Evolutionary conservation across 31 red algal species (phyloP), one percentile per base, ranked within the genome.

Genomic region (Odonthalia washingtoniensis): DNA sequence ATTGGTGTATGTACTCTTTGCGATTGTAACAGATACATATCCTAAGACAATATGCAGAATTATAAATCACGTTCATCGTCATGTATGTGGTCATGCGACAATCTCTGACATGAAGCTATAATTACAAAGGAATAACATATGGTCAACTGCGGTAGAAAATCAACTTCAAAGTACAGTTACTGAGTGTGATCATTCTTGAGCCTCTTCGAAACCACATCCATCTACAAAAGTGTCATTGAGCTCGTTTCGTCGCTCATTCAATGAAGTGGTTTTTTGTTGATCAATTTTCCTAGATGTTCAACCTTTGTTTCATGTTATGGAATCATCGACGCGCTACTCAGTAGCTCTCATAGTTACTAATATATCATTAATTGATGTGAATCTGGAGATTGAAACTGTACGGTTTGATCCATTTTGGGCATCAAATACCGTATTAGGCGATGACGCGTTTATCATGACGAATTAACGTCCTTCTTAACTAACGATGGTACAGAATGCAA

Each of bases 291-390:
- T 82, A n/a, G 60, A 72, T 40, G 41, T 28, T 32, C 35, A 39
- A 5, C 27, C 18, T 30, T 5, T 70, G 18, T 0, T 83, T 18
- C 80, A 83, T 33, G 38, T 68, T 30, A 83, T 83, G 78, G 78
- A 82, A 16, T 67, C 78, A 16, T 21, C 12, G 16, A 68, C 78
- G 6, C 78, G 57, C 6, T 82, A 82, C 0, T 82, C 78, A n/a
- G n/a, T n/a, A n/a, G n/a, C n/a, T n/a, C n/a, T n/a, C n/a, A n/a
- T n/a, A n/a, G n/a, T 82, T 68, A 12, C 12, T 33, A 27, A 49
- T 65, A 33, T 52, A 9, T 21, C 78, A 14, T 18, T 82, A 30
- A 21, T 12, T 69, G 30, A 82, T 27, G 0, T 18, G 16, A 68
- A 70, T 14, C 9, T 0, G 9, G 30, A 17, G 17, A 31, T 70